Evolutionary conservation across 1,284 basidiomycete genomes (phyloP).

Genomic region (Wolfiporia cocos): DNA sequence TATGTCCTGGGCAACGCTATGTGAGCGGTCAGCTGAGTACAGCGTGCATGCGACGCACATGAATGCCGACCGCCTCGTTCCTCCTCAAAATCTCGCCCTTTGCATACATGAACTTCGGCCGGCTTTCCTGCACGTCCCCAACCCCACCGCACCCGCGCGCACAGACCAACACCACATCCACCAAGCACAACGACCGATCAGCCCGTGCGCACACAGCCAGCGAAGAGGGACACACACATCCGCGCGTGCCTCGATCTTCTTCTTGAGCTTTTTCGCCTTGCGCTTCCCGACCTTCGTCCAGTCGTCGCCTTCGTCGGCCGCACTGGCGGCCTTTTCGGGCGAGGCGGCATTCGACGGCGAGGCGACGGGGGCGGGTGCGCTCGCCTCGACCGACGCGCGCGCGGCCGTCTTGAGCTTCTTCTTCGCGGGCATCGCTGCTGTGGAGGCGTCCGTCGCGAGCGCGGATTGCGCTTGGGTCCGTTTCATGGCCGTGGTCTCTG

Average conservation of each 20-base stretch:
- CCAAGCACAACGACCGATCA: neutral
- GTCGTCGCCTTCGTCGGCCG: conserved; percentile 15
- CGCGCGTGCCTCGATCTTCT: conserved; percentile 50
- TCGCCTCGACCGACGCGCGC: conserved; percentile 12
- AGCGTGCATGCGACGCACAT: conserved; percentile 38
- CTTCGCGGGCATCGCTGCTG: conserved; percentile 16
- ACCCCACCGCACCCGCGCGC: conserved; percentile 6
- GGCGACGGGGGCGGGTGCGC: conserved; percentile 9
- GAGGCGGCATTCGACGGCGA: conserved; percentile 6
- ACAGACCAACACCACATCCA: neutral
- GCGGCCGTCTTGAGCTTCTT: conserved; percentile 29
- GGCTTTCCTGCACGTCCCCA: conserved; percentile 35
- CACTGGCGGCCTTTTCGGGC: too few species aligned
- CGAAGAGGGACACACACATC: conserved; percentile 47
- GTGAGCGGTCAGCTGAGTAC: neutral
- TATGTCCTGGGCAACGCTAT: conserved; percentile 53
- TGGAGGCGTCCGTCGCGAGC: conserved; percentile 11
- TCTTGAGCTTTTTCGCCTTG: conserved; percentile 65
- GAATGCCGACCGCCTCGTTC: conserved; percentile 68
- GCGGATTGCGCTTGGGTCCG: conserved; percentile 23
- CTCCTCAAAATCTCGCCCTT: conserved; percentile 68
- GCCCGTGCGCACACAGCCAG: too few species aligned
- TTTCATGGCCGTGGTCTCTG: conserved; percentile 25
- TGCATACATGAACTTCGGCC: conserved; percentile 77
- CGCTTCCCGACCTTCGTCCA: conserved; percentile 77